A percentile compares a stretch with the other conserved stretches of the same genome.
Evolutionary conservation across 2,329 filamentous ascomycete species (phyloP).

Genomic region (Leptographium wingfieldii): DNA sequence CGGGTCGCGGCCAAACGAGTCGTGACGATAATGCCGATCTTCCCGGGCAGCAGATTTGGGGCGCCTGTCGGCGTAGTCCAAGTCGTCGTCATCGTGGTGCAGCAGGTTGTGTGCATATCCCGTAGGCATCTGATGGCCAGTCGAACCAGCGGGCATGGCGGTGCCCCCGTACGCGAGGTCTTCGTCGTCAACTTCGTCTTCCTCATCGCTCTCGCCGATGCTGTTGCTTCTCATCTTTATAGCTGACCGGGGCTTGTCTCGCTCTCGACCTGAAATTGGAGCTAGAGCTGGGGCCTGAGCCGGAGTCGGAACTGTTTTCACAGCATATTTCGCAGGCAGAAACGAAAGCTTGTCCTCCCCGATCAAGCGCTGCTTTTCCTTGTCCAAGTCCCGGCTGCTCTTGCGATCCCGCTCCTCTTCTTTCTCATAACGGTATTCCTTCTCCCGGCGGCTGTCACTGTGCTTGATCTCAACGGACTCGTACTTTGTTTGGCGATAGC

Average conservation of each 20-base stretch:
- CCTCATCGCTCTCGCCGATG: conserved; percentile 4
- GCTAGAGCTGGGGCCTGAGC: neutral
- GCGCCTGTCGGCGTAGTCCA: neutral
- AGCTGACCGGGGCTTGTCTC: conserved; percentile 9
- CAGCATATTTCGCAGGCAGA: conserved; percentile 35
- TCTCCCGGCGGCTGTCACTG: conserved; percentile 15
- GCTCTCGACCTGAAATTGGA: conserved; percentile 6
- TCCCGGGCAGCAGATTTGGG: neutral
- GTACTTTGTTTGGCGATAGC: conserved; percentile 25
- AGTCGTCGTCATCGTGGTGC: conserved; percentile 19
- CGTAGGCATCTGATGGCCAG: neutral
- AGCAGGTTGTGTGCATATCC: conserved; percentile 19
- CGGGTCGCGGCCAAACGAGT: conserved; percentile 22
- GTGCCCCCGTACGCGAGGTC: conserved; percentile 38
- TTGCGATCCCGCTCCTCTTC: conserved; percentile 13
- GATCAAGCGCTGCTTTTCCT: conserved; percentile 18
- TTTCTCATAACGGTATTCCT: conserved; percentile 15
- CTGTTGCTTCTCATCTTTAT: conserved; percentile 7
- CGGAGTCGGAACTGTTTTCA: conserved; percentile 12
- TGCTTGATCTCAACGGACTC: conserved; percentile 19
- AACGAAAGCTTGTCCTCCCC: conserved; percentile 29
- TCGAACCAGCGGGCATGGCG: conserved; percentile 4
- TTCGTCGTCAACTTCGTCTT: conserved; percentile 4
- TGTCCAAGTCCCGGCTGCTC: conserved; percentile 11
- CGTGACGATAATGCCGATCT: conserved; percentile 17